Evolutionary conservation across 768 basidiomycete genomes (phyloP), one percentile per base, ranked within the genome.

Genomic region (Suillus lakei): DNA sequence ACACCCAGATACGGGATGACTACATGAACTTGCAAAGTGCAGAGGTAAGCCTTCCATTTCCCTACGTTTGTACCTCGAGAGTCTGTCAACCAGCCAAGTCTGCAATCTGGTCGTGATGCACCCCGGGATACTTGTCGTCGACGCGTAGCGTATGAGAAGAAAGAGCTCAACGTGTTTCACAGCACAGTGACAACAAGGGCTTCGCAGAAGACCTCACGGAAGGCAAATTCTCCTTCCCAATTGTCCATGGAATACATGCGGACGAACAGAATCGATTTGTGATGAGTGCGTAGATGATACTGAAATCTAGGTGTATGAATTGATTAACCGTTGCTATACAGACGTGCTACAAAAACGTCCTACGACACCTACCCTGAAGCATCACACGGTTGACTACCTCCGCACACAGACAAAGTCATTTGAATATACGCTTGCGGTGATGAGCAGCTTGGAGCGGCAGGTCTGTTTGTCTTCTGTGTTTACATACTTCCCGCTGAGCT

Each of bases 1-100:
- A 89, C 71, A 98, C 95, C 76, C 97, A 99, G 75, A 96, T 99
- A 69, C 81, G 96, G n/a, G 97, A 99, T 70, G 97, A 98, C 75
- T 92, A 96, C 54, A 95, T 97, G 92, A 98, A 98, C 71, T 80
- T 98, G 30, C 90, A 96, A 72, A 94, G 92, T 56, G 85, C 86
- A 21, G 88, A 96, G 83, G 95, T 95, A 70, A 30, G 80, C 60
- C 10, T 60, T 23, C 43, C 26, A 21, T 50, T 39, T 12, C 5
- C 32, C 13, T 4, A 16, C n/a, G 5, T 26, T 15, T 26, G 48
- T 28, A 28, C 48, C 4, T 23, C 23, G 46, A 12, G 10, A 12
- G n/a, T 48, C 23, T 48, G 26, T 34, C 58, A 13, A n/a, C n/a
- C n/a, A n/a, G n/a, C n/a, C n/a, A n/a, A n/a, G n/a, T 5, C 32